phyloP scores from a whole-genome alignment of 2,329 filamentous ascomycete genomes.

The Keithomyces neogunnii region DNA sequence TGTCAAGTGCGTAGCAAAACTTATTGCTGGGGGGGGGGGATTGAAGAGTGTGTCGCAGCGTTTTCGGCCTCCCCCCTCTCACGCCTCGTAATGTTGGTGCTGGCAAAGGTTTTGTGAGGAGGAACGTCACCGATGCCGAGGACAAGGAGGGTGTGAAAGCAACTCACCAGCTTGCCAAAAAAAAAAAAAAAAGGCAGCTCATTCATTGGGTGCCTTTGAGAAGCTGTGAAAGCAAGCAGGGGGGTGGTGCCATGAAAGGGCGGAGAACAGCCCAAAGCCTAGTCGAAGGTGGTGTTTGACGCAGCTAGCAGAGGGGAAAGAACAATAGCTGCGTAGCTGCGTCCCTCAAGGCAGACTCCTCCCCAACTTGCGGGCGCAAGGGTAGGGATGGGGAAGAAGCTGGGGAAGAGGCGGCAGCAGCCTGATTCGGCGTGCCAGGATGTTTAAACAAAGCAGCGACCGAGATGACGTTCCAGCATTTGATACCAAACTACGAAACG shows the following conservation, averaged over 20 bases:
- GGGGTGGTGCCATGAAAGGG: not conserved
- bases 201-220: not conserved
- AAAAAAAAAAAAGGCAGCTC: not conserved
- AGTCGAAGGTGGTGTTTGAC: not conserved
- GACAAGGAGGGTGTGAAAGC: not conserved
- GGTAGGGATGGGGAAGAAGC: not conserved
- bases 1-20: not conserved
- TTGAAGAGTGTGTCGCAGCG: not conserved
- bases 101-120: not conserved
- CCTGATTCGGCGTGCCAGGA: not conserved
- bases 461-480: not conserved
- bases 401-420: not conserved
- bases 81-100: not conserved
- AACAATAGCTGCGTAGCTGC: not conserved
- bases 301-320: not conserved
- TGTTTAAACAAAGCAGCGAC: not conserved
- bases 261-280: slow-evolving; percentile 1
- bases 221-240: not conserved
- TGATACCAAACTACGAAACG: not conserved
- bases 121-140: not conserved
- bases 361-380: not conserved
- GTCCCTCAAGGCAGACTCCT: not conserved
- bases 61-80: not conserved
- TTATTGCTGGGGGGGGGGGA: not conserved
- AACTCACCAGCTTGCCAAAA: not conserved